These are phyloP conservation scores for Kwoniella shivajii DNA, from an alignment of 1,284 basidiomycete genomes.

Conservation along the genomic window DNA sequence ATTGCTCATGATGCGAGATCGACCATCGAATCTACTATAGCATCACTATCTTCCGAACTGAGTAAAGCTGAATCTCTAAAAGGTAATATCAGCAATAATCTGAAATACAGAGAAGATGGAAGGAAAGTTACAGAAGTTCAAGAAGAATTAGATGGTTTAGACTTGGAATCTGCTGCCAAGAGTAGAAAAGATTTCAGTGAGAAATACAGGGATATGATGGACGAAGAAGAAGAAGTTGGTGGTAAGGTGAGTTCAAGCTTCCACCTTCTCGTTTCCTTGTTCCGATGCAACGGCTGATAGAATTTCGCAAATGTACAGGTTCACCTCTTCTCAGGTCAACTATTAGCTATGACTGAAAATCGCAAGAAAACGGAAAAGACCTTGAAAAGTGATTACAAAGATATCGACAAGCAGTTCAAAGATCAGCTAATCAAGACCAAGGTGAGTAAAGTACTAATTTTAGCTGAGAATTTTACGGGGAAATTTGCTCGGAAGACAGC, in stretches of 20 bases:
- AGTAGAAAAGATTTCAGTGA: conserved; percentile 80
- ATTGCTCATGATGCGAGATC: conserved; percentile 61
- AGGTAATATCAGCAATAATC: conserved; percentile 81
- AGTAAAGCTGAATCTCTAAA: conserved; percentile 65
- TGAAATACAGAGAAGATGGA: conserved; percentile 72
- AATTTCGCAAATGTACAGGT: conserved; percentile 61
- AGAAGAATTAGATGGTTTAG: conserved; percentile 70
- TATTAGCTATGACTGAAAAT: conserved; percentile 73
- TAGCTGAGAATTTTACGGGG: too few species aligned
- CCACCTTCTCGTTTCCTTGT: background rate
- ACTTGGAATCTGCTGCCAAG: conserved; percentile 78
- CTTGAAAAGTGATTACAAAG: conserved; percentile 77
- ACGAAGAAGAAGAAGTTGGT: conserved; percentile 54
- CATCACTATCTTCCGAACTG: conserved; percentile 57
- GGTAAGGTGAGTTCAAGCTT: conserved; percentile 65
- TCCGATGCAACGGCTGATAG: conserved; percentile 73
- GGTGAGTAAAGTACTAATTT: conserved; percentile 60
- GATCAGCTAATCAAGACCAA: conserved; percentile 94
- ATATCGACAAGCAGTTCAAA: conserved; percentile 81
- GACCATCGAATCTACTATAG: conserved; percentile 63
- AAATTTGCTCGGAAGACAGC: background rate
- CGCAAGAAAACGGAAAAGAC: conserved; percentile 70
- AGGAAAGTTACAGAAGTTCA: conserved; percentile 70
- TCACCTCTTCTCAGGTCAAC: conserved; percentile 76
- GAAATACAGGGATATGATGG: conserved; percentile 72